Evolutionary conservation across 441 rosid genomes (phyloP), one percentile per base, ranked within the genome.

Genomic region (Kokia cookei): DNA sequence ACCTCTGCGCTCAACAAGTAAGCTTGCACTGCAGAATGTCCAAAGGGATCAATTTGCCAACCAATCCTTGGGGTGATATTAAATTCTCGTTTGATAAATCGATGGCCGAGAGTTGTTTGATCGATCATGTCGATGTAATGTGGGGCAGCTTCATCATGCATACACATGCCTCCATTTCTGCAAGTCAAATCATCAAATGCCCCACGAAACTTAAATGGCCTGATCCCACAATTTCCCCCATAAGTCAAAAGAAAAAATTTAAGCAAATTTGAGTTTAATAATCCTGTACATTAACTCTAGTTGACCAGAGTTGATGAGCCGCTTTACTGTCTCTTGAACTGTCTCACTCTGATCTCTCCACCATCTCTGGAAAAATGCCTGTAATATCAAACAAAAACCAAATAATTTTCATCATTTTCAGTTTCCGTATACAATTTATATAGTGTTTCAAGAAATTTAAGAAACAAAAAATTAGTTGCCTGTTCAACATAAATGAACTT

Each of bases 41-140:
- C 90, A 65, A 86, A 86, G 24, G 90, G 88, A 77, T 86, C 90
- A 17, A 86, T 86, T 71, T 86, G 90, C 90, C 90, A 86, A 77
- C 88, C 90, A 73, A 84, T 83, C 73, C 90, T 83, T 8, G 90
- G 88, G 60, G 90, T 86, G 59, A 83, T 71, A 65, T 78, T 77
- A 65, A 86, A 86, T 65, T 84, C 79, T 66, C 79, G 75, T 67
- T 83, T 84, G 60, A 86, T 81, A 63, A 78, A 86, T 37, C 76
- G 76, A 79, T 86, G 90, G 14, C 90, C 90, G 29, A 86, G 86
- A 73, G 88, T 86, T 22, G 88, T 84, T 76, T 86, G 90, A 80
- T 86, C 90, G 14, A 86, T 86, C 88, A 86, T 86, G 74, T 84
- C 90, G 40, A 86, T 83, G 78, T 83, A 86, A 79, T 84, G 85